A percentile compares a stretch with the other conserved stretches of the same genome.
Evolutionary conservation across 805 yeast species (phyloP).

Genomic region (Saccharomycopsis fibuligera): DNA sequence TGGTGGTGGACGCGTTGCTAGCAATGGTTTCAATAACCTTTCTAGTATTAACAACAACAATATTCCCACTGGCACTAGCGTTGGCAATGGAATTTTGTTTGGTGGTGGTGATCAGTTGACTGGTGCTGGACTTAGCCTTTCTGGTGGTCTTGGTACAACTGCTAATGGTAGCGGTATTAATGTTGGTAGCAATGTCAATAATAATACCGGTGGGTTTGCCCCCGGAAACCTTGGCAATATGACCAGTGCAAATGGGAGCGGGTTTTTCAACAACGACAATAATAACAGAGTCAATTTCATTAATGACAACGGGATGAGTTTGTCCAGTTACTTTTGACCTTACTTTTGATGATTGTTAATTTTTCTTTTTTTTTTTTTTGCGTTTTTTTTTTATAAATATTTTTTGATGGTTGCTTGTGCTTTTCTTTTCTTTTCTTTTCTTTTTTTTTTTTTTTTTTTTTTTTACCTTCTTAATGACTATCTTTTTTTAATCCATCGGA

Average conservation of each 20-base stretch:
- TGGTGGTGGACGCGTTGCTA: no score
- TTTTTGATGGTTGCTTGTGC: neutral
- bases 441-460: neutral
- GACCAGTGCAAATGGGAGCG: no score
- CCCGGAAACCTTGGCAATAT: no score
- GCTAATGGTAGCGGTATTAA: neutral
- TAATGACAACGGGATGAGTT: conserved; percentile 4
- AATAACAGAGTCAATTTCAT: neutral
- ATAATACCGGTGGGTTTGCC: no score
- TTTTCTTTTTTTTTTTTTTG: neutral
- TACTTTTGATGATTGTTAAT: neutral
- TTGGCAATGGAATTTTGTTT: no score
- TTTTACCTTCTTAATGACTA: no score
- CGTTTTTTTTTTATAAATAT: neutral
- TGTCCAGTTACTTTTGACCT: conserved; percentile 10
- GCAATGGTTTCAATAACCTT: no score
- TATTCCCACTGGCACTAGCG: no score
- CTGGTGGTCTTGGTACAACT: neutral
- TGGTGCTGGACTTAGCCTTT: neutral
- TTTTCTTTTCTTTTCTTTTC: neutral
- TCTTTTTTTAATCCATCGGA: no score
- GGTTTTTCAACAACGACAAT: neutral
- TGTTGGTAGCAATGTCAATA: neutral
- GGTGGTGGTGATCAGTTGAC: neutral
- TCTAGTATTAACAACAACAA: no score